Conservation (phyloP, 1,139 yeast species). For the Kodamaea arcana region DNA sequence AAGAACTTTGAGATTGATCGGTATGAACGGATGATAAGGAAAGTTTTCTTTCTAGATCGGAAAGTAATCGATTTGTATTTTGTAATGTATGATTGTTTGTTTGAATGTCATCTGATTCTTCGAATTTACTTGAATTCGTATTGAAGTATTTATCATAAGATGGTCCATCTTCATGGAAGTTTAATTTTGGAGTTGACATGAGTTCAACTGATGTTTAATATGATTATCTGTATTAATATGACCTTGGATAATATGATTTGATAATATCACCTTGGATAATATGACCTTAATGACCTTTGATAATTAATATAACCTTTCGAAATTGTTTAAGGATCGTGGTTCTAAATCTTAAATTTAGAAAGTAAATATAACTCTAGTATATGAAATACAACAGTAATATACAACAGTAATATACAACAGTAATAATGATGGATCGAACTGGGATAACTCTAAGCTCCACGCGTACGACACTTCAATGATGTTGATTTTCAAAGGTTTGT, state of each 20-base stretch:
- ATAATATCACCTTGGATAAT: no score
- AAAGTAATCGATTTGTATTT: constrained; percentile 23
- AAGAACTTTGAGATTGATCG: constrained; percentile 23
- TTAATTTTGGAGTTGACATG: not conserved
- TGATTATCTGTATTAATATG: no score
- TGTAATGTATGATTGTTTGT: constrained; percentile 12
- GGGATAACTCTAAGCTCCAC: not conserved
- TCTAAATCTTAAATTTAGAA: no score
- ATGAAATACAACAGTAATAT: no score
- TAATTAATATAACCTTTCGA: no score
- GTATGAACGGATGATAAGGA: constrained; percentile 25
- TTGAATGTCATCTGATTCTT: not conserved
- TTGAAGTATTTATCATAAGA: not conserved
- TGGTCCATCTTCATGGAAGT: not conserved
- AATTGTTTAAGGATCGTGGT: no score
- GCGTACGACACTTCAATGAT: not conserved
- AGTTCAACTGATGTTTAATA: not conserved
- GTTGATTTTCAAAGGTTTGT: not conserved
- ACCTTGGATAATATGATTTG: no score
- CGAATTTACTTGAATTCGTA: not conserved
- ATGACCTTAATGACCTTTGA: no score
- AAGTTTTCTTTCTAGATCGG: constrained; percentile 32
- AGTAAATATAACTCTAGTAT: no score
- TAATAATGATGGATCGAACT: not conserved
- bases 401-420: no score